These are phyloP conservation scores for Aspergillus campestris DNA, from an alignment of 495 filamentous ascomycete species.

Conservation along the genomic window DNA sequence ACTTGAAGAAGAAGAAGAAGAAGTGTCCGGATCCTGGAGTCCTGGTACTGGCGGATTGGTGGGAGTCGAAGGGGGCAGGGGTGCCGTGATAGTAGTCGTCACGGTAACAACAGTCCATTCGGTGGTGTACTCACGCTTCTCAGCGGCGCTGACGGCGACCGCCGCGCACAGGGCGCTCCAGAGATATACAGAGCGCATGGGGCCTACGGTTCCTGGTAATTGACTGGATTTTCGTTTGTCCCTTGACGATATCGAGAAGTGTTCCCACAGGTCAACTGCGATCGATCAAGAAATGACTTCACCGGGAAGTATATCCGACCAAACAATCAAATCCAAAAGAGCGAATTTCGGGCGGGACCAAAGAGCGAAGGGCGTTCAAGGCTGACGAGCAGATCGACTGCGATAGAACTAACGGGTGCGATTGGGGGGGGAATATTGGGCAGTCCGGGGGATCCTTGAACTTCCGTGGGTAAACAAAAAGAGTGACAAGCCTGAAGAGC, in stretches of 20 bases:
- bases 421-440: conserved; percentile 2
- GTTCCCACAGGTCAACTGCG: conserved; percentile 25
- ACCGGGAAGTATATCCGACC: conserved; percentile 29
- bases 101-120: conserved; percentile 50
- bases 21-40: conserved; percentile 2
- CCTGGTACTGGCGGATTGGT: conserved; percentile 11
- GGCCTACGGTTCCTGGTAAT: conserved; percentile 13
- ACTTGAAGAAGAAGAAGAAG: conserved; percentile 4
- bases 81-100: conserved; percentile 53
- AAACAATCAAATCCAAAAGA: conserved; percentile 5
- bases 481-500: conserved; percentile 33
- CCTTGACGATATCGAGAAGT: conserved; percentile 3
- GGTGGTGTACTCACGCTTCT: conserved; percentile 47
- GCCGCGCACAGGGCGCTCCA: conserved; percentile 18
- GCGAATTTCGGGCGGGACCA: background rate
- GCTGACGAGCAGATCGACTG: conserved; percentile 33
- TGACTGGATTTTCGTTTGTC: conserved; percentile 2
- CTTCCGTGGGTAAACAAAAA: conserved; percentile 19
- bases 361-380: background rate
- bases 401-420: conserved; percentile 8
- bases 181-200: conserved; percentile 61
- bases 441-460: conserved; percentile 13
- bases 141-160: conserved; percentile 50
- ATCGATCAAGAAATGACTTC: conserved; percentile 23
- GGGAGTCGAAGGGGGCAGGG: conserved; percentile 19